phyloP scores from a whole-genome alignment of 192 early-diverging fungal genomes.

The Coemansia sp. region DNA sequence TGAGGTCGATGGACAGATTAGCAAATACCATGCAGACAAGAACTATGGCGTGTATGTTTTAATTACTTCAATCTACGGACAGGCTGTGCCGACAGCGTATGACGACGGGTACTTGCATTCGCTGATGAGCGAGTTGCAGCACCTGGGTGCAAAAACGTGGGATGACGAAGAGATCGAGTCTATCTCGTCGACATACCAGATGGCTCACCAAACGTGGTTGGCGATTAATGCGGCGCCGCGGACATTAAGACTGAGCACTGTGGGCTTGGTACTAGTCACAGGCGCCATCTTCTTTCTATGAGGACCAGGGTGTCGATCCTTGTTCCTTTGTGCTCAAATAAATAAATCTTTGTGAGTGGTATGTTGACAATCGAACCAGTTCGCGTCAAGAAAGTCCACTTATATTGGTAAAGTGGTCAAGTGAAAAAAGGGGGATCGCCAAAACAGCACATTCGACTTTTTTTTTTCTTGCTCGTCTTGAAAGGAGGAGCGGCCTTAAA shows the following conservation, averaged over 20 bases:
- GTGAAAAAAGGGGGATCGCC: background rate
- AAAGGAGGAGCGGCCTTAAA: background rate
- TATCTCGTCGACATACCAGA: constrained; percentile 13
- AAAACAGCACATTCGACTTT: background rate
- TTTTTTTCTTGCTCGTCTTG: background rate
- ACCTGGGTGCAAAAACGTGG: constrained; percentile 23
- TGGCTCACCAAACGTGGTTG: constrained; percentile 8
- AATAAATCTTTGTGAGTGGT: too few species aligned
- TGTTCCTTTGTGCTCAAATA: too few species aligned
- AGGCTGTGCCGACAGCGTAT: constrained; percentile 11
- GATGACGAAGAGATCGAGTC: constrained; percentile 20
- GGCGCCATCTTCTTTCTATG: background rate
- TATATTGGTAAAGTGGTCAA: background rate
- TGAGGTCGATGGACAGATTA: constrained; percentile 12
- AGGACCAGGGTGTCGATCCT: background rate
- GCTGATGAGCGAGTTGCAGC: constrained; percentile 23
- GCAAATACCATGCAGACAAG: constrained; percentile 1
- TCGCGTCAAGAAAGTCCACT: background rate
- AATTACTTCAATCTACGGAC: constrained; percentile 21
- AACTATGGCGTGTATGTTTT: constrained; percentile 25
- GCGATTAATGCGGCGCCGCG: background rate
- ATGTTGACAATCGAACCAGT: background rate
- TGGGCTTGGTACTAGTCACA: background rate
- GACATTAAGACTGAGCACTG: background rate
- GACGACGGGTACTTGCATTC: constrained; percentile 21